Base-by-base conservation (phyloP, 2,329 filamentous ascomycete species). In the Penicillium italicum region DNA sequence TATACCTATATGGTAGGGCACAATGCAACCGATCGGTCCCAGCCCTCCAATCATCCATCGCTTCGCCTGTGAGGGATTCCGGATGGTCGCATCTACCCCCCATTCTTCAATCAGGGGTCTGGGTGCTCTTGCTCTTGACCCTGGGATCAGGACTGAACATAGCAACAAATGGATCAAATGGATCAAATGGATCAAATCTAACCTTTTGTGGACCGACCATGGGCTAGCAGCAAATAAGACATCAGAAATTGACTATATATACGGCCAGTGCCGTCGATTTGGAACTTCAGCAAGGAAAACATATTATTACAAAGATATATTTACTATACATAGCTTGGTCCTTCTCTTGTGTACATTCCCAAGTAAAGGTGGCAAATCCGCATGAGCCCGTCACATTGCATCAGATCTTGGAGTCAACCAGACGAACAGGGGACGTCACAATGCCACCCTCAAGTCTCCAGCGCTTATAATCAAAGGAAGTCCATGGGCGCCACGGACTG, bases 391-490 rank as follows among this genome's bases (percentile, higher is more conserved):
- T 40, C 34, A 40, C 22, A 28, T 16, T 12, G n/a, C 36, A 38
- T 53, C 36, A 58, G 18, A 52, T 47, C 37, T 36, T 44, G 38
- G 55, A 58, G 10, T 64, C 58, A 31, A 61, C 41, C 24, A 53
- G 51, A 22, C 64, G 59, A 26, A 68, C 50, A 5, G 69, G 69
- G 9, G 69, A 46, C 20, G 58, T 69, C n/a, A 61, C 53, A 43
- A 73, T 65, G 28, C 71, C 71, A 18, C 70, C 67, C 56, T 67
- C 60, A 38, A 72, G 46, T 8, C 64, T 60, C 69, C 69, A 72
- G 12, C 59, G 43, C n/a, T 38, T 22, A 37, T 59, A 63, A 38
- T 60, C 36, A 28, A 55, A 61, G 20, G 51, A 54, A 62, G 64
- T 64, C 66, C 63, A 66, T 4, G 63, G 61, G 9, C 52, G 53